Conservation (phyloP, 768 basidiomycete species). For the Leucosporidium yakuticum region DNA sequence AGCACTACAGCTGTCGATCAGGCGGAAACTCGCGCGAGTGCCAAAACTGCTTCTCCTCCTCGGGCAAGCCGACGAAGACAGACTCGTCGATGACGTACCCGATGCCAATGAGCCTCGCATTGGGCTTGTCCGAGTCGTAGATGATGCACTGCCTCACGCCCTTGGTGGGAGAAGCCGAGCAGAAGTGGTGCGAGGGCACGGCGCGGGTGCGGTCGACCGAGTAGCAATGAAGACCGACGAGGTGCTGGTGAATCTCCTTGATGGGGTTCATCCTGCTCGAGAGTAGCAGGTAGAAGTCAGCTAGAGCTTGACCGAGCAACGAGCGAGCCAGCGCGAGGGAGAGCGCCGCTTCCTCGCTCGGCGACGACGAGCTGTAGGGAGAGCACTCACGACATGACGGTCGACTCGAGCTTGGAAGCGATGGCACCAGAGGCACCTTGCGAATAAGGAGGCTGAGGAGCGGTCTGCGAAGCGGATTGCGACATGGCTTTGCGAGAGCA, state of each 20-base stretch:
- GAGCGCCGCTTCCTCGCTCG: too few relatives aligned
- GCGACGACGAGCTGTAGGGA: too few relatives aligned
- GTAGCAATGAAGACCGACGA: constrained; percentile 46
- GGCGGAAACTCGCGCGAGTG: constrained; percentile 43
- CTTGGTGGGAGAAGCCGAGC: constrained; percentile 8
- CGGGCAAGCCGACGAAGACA: constrained; percentile 47
- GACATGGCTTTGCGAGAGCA: too few relatives aligned
- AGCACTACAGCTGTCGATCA: neutral
- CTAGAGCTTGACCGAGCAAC: too few relatives aligned
- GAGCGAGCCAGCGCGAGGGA: too few relatives aligned
- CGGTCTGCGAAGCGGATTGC: too few relatives aligned
- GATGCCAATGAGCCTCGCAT: constrained; percentile 53
- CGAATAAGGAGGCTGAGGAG: too few relatives aligned
- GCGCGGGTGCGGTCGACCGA: constrained; percentile 36
- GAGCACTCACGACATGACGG: too few relatives aligned
- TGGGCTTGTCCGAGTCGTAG: constrained; percentile 49
- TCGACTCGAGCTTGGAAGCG: too few relatives aligned
- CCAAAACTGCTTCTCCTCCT: constrained; percentile 53
- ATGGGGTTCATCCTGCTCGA: constrained; percentile 39
- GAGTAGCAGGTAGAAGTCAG: too few relatives aligned
- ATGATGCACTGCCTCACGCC: constrained; percentile 38
- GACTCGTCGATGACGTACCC: constrained; percentile 53
- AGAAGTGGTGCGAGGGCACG: constrained; percentile 24
- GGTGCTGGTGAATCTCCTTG: constrained; percentile 43
- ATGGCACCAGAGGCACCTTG: too few relatives aligned